Conservation (phyloP, 2,329 filamentous ascomycete species). For the Venturia carpophila region DNA sequence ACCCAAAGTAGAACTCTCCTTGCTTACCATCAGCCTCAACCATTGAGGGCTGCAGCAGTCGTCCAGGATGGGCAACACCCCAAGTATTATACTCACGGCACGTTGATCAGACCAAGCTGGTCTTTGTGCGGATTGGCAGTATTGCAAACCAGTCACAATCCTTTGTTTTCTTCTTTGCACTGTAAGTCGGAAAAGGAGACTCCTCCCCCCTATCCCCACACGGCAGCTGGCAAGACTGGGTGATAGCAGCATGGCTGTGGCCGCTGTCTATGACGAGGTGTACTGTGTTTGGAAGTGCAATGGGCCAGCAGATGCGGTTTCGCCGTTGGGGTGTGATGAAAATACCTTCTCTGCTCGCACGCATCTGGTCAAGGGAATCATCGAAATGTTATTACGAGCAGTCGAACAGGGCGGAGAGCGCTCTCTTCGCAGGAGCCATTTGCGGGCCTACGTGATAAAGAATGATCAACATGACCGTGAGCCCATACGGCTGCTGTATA, state of each 20-base stretch:
- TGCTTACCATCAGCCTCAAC: not conserved
- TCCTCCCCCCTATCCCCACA: not conserved
- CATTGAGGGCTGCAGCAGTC: not conserved
- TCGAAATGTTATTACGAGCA: not conserved
- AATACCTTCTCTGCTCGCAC: not conserved
- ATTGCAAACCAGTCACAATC: not conserved
- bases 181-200: not conserved
- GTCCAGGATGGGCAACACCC: not conserved
- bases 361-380: not conserved
- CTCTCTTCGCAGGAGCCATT: not conserved
- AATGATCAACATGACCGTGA: not conserved
- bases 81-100: not conserved
- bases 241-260: not conserved
- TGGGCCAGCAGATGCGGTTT: not conserved
- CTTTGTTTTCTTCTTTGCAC: not conserved
- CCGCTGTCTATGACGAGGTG: constrained; percentile 2
- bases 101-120: not conserved
- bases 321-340: not conserved
- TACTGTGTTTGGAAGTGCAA: not conserved
- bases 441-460: not conserved
- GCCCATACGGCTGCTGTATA: not conserved
- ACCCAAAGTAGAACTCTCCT: constrained; percentile 4
- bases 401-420: not conserved
- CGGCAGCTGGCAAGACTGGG: not conserved
- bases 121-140: not conserved